Evolutionary conservation across 2,329 filamentous ascomycete species (phyloP).

Genomic region (Sporothrix brunneoviolacea): DNA sequence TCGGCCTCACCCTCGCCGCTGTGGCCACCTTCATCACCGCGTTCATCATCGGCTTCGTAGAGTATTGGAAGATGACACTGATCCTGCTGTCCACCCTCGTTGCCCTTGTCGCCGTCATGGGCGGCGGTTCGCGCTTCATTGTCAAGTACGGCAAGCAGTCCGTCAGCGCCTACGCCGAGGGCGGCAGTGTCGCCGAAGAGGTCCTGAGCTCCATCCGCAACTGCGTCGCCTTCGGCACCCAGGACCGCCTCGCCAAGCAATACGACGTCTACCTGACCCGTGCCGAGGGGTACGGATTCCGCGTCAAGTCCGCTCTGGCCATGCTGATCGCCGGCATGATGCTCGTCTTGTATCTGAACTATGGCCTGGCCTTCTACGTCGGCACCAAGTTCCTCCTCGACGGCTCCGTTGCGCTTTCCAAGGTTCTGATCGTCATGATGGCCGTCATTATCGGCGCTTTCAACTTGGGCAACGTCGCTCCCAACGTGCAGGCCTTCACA

Average conservation of each 20-base stretch:
- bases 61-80: slow-evolving; percentile 87
- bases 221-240: slow-evolving; percentile 85
- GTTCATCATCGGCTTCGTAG: slow-evolving; percentile 84
- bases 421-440: slow-evolving; percentile 80
- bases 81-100: slow-evolving; percentile 79
- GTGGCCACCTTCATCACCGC: slow-evolving; percentile 78
- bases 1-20: slow-evolving; percentile 69
- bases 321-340: slow-evolving; percentile 82
- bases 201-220: slow-evolving; percentile 91
- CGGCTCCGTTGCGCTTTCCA: slow-evolving; percentile 58
- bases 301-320: slow-evolving; percentile 64
- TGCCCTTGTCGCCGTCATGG: slow-evolving; percentile 73
- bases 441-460: slow-evolving; percentile 90
- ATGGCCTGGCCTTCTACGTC: slow-evolving; percentile 83
- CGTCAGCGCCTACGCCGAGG: slow-evolving; percentile 71
- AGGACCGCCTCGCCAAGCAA: slow-evolving; percentile 80
- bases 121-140: slow-evolving; percentile 64
- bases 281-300: slow-evolving; percentile 71
- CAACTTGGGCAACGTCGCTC: slow-evolving; percentile 78
- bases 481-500: slow-evolving; percentile 80
- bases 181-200: slow-evolving; percentile 86
- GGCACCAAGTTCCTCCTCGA: slow-evolving; percentile 68
- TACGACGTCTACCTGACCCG: slow-evolving; percentile 70
- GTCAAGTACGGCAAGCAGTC: slow-evolving; percentile 74
- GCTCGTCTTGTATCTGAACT: slow-evolving; percentile 77